Evolutionary conservation across 176 grass and related monocot genomes (phyloP).

Genomic region (Urochloa ruziziensis): DNA sequence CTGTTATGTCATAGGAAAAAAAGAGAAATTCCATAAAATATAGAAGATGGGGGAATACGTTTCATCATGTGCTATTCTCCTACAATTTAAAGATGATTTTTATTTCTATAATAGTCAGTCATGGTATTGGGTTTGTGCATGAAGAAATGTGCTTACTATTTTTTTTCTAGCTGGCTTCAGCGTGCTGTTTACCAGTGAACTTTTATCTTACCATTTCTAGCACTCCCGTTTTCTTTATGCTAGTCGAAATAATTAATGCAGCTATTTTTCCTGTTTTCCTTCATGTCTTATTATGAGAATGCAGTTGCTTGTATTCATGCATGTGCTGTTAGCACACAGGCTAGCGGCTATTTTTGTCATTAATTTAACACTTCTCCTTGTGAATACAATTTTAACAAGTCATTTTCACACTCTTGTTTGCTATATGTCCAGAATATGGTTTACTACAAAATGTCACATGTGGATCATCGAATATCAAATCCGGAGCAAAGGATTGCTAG

Average conservation of each 20-base stretch:
- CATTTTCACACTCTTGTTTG: slow-evolving; percentile 16
- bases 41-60: neutral
- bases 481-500: slow-evolving; percentile 97
- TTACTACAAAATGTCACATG: slow-evolving; percentile 98
- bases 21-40: neutral
- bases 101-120: neutral
- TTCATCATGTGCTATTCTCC: neutral
- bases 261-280: neutral
- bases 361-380: neutral
- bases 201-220: neutral
- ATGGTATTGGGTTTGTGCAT: neutral
- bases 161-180: slow-evolving; percentile 34
- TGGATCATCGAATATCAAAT: slow-evolving; percentile 85
- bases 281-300: slow-evolving; percentile 17
- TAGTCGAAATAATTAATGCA: slow-evolving; percentile 12
- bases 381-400: slow-evolving; percentile 20
- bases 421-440: slow-evolving; percentile 88
- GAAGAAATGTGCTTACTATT: neutral
- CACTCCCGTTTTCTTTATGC: neutral
- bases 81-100: neutral
- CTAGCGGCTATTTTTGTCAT: neutral
- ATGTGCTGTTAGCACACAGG: neutral
- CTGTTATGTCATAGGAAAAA: slow-evolving; percentile 1
- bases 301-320: slow-evolving; percentile 14
- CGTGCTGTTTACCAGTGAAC: neutral